These are phyloP conservation scores for Gastrolobium villosum DNA, from an alignment of 306 rosid genomes.

Conservation along the genomic window DNA sequence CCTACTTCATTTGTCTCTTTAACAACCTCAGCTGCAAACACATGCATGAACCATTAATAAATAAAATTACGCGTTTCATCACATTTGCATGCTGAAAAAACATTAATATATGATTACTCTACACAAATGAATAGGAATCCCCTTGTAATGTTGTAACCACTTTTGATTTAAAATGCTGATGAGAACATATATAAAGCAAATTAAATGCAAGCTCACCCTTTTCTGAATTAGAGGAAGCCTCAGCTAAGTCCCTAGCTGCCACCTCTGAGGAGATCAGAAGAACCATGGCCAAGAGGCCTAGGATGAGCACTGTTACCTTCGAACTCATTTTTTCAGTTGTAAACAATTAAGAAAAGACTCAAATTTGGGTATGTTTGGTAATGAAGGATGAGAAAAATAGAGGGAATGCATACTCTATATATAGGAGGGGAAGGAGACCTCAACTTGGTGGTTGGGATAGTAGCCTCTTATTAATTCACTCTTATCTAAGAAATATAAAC, in stretches of 20 bases:
- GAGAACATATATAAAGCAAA: background rate
- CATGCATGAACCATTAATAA: background rate
- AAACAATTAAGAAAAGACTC: background rate
- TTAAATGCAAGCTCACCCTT: slow-evolving; percentile 33
- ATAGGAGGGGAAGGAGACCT: background rate
- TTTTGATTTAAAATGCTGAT: background rate
- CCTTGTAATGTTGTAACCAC: background rate
- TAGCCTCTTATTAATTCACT: slow-evolving; percentile 22
- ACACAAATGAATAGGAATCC: background rate
- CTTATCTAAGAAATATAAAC: slow-evolving; percentile 8
- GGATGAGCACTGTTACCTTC: slow-evolving; percentile 41
- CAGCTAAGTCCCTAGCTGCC: slow-evolving; percentile 47
- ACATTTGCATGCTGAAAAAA: background rate
- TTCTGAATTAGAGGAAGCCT: slow-evolving; percentile 34
- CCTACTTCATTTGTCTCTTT: slow-evolving; percentile 9
- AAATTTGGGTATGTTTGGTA: background rate
- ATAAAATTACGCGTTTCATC: background rate
- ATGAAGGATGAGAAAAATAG: slow-evolving; percentile 4
- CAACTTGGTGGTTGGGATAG: slow-evolving; percentile 25
- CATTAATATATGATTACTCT: background rate
- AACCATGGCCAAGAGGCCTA: slow-evolving; percentile 56
- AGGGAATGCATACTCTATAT: slow-evolving; percentile 26
- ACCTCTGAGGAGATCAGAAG: slow-evolving; percentile 44
- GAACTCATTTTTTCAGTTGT: slow-evolving; percentile 53
- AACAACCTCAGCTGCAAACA: slow-evolving; percentile 30